phyloP scores from a whole-genome alignment of 495 filamentous ascomycete genomes.

The Aspergillus egyptiacus region DNA sequence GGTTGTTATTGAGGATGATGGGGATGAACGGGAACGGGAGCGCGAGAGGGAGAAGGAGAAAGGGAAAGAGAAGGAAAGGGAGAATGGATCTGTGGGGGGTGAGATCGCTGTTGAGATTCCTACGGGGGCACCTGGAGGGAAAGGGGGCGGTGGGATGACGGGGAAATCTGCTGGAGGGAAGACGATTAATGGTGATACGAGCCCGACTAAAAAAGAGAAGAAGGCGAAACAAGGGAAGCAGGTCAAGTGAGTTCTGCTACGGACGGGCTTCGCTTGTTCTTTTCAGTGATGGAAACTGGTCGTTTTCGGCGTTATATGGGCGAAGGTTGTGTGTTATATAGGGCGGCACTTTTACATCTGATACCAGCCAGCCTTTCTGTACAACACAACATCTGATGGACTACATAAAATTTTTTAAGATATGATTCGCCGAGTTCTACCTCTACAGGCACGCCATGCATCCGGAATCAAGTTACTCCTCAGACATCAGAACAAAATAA shows the following conservation, averaged over 20 bases:
- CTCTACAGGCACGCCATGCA: neutral
- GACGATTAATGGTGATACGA: constrained; percentile 19
- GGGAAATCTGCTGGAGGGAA: constrained; percentile 9
- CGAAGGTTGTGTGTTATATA: constrained; percentile 2
- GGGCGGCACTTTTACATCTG: constrained; percentile 1
- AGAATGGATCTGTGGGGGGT: neutral
- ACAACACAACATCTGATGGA: neutral
- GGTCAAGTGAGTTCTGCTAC: constrained; percentile 15
- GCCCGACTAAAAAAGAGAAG: constrained; percentile 27
- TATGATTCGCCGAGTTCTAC: neutral
- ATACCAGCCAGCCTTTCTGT: constrained; percentile 4
- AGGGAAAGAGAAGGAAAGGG: constrained; percentile 13
- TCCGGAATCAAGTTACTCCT: neutral
- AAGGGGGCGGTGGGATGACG: neutral
- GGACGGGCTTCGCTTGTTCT: neutral
- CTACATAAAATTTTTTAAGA: no score
- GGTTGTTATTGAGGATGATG: constrained; percentile 42
- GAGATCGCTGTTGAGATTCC: neutral
- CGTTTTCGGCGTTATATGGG: neutral
- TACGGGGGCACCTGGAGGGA: no score
- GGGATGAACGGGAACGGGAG: constrained; percentile 10
- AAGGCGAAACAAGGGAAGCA: constrained; percentile 24
- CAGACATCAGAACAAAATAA: neutral
- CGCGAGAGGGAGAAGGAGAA: no score
- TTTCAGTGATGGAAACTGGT: neutral